Percentiles rank a stretch among this genome's conserved stretches.
phyloP scores from a whole-genome alignment of 2,329 filamentous ascomycete genomes.

The Fusarium torulosum region DNA sequence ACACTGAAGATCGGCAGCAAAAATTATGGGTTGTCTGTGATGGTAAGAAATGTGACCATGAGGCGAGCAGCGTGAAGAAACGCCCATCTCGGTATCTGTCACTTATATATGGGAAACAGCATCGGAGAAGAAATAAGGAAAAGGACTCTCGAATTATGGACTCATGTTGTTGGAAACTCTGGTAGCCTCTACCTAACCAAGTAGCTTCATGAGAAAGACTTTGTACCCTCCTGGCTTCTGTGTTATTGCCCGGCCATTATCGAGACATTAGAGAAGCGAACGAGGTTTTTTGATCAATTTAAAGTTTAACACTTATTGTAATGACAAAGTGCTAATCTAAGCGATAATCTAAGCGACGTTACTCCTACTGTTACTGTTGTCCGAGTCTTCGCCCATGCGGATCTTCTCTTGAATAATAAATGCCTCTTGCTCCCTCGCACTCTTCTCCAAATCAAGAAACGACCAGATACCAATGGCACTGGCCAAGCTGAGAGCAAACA shows the following conservation, averaged over 20 bases:
- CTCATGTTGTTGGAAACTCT: too few species aligned
- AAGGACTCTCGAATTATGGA: too few species aligned
- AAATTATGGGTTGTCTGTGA: too few species aligned
- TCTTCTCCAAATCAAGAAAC: constrained; percentile 72
- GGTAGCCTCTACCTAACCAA: too few species aligned
- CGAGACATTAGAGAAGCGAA: neutral
- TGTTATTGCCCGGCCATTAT: neutral
- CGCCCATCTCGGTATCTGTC: too few species aligned
- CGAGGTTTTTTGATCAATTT: fast-evolving
- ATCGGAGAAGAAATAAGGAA: too few species aligned
- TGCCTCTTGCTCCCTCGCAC: constrained; percentile 67
- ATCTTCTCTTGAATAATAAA: constrained; percentile 60
- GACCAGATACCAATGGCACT: constrained; percentile 66
- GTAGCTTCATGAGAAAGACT: too few species aligned
- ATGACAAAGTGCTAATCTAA: neutral
- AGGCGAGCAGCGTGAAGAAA: too few species aligned
- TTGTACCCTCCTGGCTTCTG: too few species aligned
- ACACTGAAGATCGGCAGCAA: too few species aligned
- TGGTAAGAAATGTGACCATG: too few species aligned
- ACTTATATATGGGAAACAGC: too few species aligned
- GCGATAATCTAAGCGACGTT: neutral
- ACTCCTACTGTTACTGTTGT: neutral
- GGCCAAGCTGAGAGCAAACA: constrained; percentile 69
- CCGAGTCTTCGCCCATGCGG: constrained; percentile 31
- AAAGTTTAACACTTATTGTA: neutral